These are phyloP conservation scores for Ephemerocybe angulata DNA, from an alignment of 768 basidiomycete genomes.

Conservation along the genomic window DNA sequence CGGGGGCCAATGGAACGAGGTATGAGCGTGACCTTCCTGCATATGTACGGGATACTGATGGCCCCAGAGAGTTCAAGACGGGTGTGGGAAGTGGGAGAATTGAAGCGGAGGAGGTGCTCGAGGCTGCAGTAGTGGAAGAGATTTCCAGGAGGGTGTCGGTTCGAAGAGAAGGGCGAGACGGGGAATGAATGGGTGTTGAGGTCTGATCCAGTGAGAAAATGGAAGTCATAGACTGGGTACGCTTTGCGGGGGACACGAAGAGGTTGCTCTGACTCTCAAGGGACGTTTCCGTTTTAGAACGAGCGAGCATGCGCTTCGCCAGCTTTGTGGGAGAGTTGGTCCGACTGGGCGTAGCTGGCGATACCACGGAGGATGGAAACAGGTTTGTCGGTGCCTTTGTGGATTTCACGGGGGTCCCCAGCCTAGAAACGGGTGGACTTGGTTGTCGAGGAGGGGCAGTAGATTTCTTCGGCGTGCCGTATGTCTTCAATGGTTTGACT, in stretches of 20 bases:
- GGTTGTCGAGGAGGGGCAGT: too few relatives aligned
- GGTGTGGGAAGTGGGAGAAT: conserved; percentile 19
- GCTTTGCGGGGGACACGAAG: conserved; percentile 16
- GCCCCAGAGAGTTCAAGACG: conserved; percentile 4
- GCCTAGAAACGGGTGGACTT: too few relatives aligned
- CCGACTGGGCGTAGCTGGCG: conserved; percentile 1
- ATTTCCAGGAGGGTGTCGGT: neutral
- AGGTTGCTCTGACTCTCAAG: conserved; percentile 28
- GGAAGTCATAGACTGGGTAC: conserved; percentile 37
- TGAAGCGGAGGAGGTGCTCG: conserved; percentile 20
- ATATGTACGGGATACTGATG: conserved; percentile 72
- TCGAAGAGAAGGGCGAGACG: neutral
- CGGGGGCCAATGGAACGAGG: conserved; percentile 55
- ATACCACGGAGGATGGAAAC: too few relatives aligned
- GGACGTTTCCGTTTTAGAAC: conserved; percentile 62
- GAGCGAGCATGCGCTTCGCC: conserved; percentile 68
- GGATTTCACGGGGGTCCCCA: too few relatives aligned
- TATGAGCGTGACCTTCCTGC: conserved; percentile 79
- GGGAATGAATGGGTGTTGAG: conserved; percentile 13
- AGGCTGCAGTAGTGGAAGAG: neutral
- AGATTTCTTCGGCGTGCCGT: conserved; percentile 19
- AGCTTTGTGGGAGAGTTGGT: conserved; percentile 40
- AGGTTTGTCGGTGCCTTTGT: too few relatives aligned
- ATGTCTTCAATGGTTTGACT: conserved; percentile 11
- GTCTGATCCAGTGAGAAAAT: conserved; percentile 22